Conservation (phyloP, 768 basidiomycete species). For the Boletus coccyginus region DNA sequence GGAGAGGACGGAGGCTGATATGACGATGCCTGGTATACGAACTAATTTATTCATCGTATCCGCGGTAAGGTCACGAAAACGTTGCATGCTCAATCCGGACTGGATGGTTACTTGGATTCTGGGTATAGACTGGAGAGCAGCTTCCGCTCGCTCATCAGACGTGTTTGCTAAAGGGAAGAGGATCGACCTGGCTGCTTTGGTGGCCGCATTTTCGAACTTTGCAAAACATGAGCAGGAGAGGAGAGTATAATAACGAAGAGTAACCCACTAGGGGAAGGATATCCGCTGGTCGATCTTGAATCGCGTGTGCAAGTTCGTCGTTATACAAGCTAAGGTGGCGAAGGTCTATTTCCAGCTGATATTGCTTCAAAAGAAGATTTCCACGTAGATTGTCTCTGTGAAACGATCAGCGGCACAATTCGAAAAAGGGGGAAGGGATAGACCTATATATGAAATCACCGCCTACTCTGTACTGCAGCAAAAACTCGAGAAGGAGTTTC, state of each 20-base stretch:
- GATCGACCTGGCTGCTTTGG: constrained; percentile 78
- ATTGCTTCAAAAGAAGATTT: constrained; percentile 85
- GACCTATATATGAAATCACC: constrained; percentile 92
- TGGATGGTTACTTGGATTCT: constrained; percentile 85
- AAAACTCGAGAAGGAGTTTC: constrained; percentile 78
- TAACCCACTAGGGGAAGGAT: constrained; percentile 76
- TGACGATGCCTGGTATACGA: constrained; percentile 96
- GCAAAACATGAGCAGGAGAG: background rate
- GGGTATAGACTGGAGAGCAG: constrained; percentile 50
- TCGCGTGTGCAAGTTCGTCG: constrained; percentile 88
- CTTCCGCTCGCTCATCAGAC: constrained; percentile 43
- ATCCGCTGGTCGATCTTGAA: constrained; percentile 88
- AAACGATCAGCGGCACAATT: background rate
- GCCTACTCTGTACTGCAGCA: constrained; percentile 83
- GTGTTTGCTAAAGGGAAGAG: constrained; percentile 73
- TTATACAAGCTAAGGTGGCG: constrained; percentile 79
- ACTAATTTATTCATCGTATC: constrained; percentile 95
- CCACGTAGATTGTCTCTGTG: constrained; percentile 81
- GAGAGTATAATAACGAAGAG: background rate
- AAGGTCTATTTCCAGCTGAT: constrained; percentile 84
- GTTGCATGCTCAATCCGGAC: constrained; percentile 90
- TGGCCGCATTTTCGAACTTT: constrained; percentile 91
- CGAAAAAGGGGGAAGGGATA: constrained; percentile 15
- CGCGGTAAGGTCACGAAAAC: constrained; percentile 92
- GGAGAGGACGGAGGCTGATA: constrained; percentile 91